A percentile compares a stretch with the other conserved stretches of the same genome.
Conservation (phyloP, 2,329 filamentous ascomycete genomes). For the Colletotrichum nymphaeae region DNA sequence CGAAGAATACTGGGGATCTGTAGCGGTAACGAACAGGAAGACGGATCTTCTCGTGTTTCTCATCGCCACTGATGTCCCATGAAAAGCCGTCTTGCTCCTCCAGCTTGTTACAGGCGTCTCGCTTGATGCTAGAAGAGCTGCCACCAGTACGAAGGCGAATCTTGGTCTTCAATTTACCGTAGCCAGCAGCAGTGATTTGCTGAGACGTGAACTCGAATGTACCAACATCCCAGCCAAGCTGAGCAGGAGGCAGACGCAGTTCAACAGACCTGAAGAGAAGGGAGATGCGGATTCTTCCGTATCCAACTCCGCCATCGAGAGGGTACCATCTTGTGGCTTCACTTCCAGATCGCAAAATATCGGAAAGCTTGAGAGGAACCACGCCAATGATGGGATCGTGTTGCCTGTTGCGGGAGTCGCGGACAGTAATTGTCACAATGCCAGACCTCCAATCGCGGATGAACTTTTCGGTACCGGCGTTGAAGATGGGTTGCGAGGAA, state of each 20-base stretch:
- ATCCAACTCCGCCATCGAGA: conserved; percentile 93
- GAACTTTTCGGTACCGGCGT: conserved; percentile 93
- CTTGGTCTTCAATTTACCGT: conserved; percentile 76
- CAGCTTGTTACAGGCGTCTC: conserved; percentile 69
- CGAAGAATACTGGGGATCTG: conserved; percentile 88
- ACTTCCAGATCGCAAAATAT: conserved; percentile 88
- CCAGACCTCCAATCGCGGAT: conserved; percentile 91
- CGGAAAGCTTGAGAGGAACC: conserved; percentile 86
- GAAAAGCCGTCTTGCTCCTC: conserved; percentile 64
- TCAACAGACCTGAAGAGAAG: conserved; percentile 92
- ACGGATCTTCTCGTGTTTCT: conserved; percentile 63
- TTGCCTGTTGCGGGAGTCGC: conserved; percentile 88
- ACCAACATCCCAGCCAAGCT: conserved; percentile 94
- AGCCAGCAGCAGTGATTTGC: conserved; percentile 73
- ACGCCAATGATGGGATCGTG: conserved; percentile 96
- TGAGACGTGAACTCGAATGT: conserved; percentile 89
- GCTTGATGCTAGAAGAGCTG: conserved; percentile 77
- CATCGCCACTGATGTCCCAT: conserved; percentile 60
- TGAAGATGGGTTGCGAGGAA: conserved; percentile 95
- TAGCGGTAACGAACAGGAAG: conserved; percentile 93
- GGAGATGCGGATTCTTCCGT: conserved; percentile 88
- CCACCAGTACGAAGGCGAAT: conserved; percentile 87
- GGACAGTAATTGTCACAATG: conserved; percentile 88
- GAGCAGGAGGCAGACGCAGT: conserved; percentile 82
- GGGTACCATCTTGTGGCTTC: conserved; percentile 94